A percentile compares a stretch with the other conserved stretches of the same genome.
These are phyloP conservation scores for Aspergillus ustus DNA, from an alignment of 2,329 filamentous ascomycete species.

Conservation along the genomic window DNA sequence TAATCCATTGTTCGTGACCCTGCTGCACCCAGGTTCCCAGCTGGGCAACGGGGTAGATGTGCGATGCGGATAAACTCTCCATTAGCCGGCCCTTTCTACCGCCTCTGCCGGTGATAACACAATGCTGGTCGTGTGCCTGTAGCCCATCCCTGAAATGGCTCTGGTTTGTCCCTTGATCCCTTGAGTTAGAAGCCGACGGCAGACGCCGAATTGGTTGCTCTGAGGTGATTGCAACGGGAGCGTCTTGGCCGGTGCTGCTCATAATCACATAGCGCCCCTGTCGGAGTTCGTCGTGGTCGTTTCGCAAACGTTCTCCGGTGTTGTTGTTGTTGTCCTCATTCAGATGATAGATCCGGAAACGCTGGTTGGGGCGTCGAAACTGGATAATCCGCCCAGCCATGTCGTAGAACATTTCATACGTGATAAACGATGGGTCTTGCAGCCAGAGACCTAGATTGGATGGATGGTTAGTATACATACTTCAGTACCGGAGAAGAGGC, in stretches of 20 bases:
- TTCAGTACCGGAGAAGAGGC: neutral
- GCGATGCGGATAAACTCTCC: neutral
- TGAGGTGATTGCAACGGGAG: neutral
- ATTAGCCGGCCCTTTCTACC: neutral
- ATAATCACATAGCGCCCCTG: neutral
- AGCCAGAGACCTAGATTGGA: neutral
- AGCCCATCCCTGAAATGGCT: neutral
- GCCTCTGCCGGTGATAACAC: neutral
- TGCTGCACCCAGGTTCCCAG: neutral
- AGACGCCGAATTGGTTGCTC: neutral
- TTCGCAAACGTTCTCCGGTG: neutral
- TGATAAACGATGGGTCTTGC: neutral
- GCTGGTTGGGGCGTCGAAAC: neutral
- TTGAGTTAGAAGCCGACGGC: neutral
- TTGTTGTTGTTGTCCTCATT: neutral
- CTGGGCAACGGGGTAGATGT: constrained; percentile 1
- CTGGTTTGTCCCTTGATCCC: neutral
- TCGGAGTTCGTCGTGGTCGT: neutral
- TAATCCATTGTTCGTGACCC: neutral
- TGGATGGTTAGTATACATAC: neutral
- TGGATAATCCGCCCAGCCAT: neutral
- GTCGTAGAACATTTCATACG: neutral
- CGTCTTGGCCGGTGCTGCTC: neutral
- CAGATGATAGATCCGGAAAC: neutral
- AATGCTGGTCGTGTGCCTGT: neutral